These are phyloP conservation scores for Ambrosia hybrid DNA, from an alignment of 140 eudicot genomes.

Conservation along the genomic window DNA sequence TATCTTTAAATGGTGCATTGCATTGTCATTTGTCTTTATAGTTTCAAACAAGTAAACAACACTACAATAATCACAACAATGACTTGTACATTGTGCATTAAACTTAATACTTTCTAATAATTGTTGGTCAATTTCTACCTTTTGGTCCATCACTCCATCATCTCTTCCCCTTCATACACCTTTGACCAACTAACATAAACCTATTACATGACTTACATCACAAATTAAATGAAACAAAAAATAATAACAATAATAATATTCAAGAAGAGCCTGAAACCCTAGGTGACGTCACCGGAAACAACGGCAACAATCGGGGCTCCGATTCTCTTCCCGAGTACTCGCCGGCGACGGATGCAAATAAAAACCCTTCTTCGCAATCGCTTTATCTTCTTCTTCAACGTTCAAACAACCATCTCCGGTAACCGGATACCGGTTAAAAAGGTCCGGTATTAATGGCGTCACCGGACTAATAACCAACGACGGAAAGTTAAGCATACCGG, in stretches of 20 bases:
- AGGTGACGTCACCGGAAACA: slow-evolving; percentile 90
- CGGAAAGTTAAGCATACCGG: slow-evolving; percentile 81
- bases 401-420: slow-evolving; percentile 33
- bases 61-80: slow-evolving; percentile 14
- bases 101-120: slow-evolving; percentile 9
- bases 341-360: slow-evolving; percentile 85
- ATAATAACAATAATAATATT: slow-evolving; percentile 10
- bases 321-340: slow-evolving; percentile 65
- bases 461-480: slow-evolving; percentile 76
- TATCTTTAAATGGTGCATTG: neutral
- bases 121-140: slow-evolving; percentile 4
- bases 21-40: neutral
- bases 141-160: neutral
- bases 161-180: slow-evolving; percentile 1
- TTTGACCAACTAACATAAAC: slow-evolving; percentile 30
- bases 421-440: slow-evolving; percentile 55
- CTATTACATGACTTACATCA: slow-evolving; percentile 12
- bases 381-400: slow-evolving; percentile 66
- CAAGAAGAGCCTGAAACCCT: slow-evolving; percentile 65
- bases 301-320: slow-evolving; percentile 82
- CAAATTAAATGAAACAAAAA: slow-evolving; percentile 8
- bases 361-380: slow-evolving; percentile 70
- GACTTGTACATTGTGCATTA: slow-evolving; percentile 34
- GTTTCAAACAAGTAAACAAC: slow-evolving; percentile 18
- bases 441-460: slow-evolving; percentile 86